phyloP scores from a whole-genome alignment of 371 early-diverging fungal species.

The Mortierella sp. region DNA sequence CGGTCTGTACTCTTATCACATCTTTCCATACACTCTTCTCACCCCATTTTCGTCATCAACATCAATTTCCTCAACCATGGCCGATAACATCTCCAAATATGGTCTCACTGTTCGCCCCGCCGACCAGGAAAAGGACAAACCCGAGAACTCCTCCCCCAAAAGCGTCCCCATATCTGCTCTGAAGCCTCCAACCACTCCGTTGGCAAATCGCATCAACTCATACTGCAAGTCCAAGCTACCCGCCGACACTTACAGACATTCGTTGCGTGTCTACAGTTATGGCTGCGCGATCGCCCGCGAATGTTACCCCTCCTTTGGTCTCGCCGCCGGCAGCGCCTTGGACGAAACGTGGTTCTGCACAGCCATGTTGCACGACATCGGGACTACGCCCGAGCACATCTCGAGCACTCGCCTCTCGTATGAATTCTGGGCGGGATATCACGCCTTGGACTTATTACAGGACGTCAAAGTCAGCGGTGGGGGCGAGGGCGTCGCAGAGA shows the following conservation, averaged over 20 bases:
- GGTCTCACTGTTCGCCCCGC: too few relatives aligned
- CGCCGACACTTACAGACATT: conserved; percentile 8
- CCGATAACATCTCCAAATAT: too few relatives aligned
- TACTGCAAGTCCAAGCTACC: too few relatives aligned
- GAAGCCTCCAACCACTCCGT: too few relatives aligned
- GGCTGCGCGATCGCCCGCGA: conserved; percentile 17
- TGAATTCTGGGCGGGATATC: conserved; percentile 26
- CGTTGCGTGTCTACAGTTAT: conserved; percentile 11
- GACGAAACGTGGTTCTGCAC: conserved; percentile 29
- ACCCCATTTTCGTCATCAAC: too few relatives aligned
- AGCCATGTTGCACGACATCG: conserved; percentile 30
- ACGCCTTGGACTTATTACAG: conserved; percentile 19
- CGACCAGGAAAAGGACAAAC: too few relatives aligned
- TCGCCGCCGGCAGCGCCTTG: conserved; percentile 13
- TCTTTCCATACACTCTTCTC: too few relatives aligned
- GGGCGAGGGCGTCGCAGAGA: conserved; percentile 12
- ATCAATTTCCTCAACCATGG: too few relatives aligned
- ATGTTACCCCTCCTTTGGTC: conserved; percentile 9
- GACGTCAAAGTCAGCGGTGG: conserved; percentile 6
- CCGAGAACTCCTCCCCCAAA: too few relatives aligned
- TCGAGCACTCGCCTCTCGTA: conserved; percentile 23
- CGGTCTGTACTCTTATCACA: too few relatives aligned
- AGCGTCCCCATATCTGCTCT: too few relatives aligned
- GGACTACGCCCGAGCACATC: conserved; percentile 13
- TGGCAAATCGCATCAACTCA: too few relatives aligned